A percentile compares a stretch with the other conserved stretches of the same genome.
These are phyloP conservation scores for Heracleum sosnowskyi DNA, from an alignment of 129 eudicot genomes.

Conservation along the genomic window DNA sequence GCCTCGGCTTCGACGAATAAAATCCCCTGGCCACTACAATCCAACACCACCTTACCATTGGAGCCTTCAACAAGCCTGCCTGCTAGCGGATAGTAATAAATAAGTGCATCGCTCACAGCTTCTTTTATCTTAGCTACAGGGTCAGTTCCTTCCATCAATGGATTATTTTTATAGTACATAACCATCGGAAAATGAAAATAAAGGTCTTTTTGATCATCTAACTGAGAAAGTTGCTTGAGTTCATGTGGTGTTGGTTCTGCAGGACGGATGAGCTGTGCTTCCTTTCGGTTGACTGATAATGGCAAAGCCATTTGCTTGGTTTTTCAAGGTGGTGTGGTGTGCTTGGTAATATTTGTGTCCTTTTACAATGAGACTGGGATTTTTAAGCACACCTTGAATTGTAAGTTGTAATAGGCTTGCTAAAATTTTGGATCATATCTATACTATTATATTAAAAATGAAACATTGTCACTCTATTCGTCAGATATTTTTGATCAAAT, in stretches of 20 bases:
- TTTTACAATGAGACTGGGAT: no score
- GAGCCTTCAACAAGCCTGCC: slow-evolving; percentile 31
- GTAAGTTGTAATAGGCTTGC: no score
- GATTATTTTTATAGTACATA: slow-evolving; percentile 16
- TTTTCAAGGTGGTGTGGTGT: no score
- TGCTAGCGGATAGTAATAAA: slow-evolving; percentile 38
- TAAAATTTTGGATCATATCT: no score
- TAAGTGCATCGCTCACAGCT: slow-evolving; percentile 28
- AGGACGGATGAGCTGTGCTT: slow-evolving; percentile 26
- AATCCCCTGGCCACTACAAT: slow-evolving; percentile 33
- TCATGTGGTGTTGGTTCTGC: slow-evolving; percentile 28
- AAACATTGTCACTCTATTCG: no score
- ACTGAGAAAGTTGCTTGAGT: slow-evolving; percentile 29
- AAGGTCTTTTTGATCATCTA: slow-evolving; percentile 28
- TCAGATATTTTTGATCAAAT: no score
- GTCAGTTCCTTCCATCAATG: slow-evolving; percentile 9
- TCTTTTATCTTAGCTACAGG: slow-evolving; percentile 24
- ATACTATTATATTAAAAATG: no score
- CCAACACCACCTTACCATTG: slow-evolving; percentile 22
- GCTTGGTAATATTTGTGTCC: no score
- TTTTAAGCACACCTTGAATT: no score
- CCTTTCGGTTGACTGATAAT: slow-evolving; percentile 12
- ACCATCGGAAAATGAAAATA: slow-evolving; percentile 16
- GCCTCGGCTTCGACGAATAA: slow-evolving; percentile 45
- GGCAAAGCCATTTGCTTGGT: slow-evolving; percentile 5